A percentile compares a stretch with the other conserved stretches of the same genome.
These are phyloP conservation scores for Paracoccidioides lutzii DNA, from an alignment of 2,329 filamentous ascomycete species.

Conservation along the genomic window DNA sequence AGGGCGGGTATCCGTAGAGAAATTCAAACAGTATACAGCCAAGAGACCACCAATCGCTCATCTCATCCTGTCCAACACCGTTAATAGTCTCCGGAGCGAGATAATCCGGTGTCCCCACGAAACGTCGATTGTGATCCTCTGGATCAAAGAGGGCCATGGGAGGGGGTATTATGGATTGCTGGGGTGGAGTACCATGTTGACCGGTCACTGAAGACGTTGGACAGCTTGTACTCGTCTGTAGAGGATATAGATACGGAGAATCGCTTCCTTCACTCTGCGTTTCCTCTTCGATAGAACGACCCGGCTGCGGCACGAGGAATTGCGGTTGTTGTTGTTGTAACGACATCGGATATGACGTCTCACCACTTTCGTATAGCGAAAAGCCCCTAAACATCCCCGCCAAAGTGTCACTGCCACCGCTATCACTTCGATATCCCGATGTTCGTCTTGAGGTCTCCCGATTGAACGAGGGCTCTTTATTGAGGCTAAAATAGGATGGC, in stretches of 20 bases:
- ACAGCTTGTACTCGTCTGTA: constrained; percentile 49
- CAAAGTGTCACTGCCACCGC: constrained; percentile 75
- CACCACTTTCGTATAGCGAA: constrained; percentile 52
- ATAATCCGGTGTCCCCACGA: constrained; percentile 95
- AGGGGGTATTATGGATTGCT: constrained; percentile 69
- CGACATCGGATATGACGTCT: constrained; percentile 29
- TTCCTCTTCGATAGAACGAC: constrained; percentile 52
- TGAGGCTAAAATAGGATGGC: constrained; percentile 82
- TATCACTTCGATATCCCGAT: constrained; percentile 81
- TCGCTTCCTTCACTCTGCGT: constrained; percentile 56
- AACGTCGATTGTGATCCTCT: constrained; percentile 80
- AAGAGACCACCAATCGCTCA: constrained; percentile 99
- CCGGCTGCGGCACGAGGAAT: constrained; percentile 14
- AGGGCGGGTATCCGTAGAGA: constrained; percentile 82
- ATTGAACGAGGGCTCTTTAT: constrained; percentile 22
- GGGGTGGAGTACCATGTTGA: constrained; percentile 33
- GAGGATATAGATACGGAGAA: constrained; percentile 62
- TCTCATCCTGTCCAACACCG: constrained; percentile 88
- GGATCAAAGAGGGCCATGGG: constrained; percentile 92
- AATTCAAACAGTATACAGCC: constrained; percentile 97
- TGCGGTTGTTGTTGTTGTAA: constrained; percentile 10
- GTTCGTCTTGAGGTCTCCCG: constrained; percentile 54
- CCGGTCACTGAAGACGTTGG: constrained; percentile 21
- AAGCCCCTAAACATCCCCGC: constrained; percentile 71
- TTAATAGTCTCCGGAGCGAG: constrained; percentile 94